Base-by-base conservation (phyloP, 2,329 filamentous ascomycete genomes). In the Claviceps citrina region DNA sequence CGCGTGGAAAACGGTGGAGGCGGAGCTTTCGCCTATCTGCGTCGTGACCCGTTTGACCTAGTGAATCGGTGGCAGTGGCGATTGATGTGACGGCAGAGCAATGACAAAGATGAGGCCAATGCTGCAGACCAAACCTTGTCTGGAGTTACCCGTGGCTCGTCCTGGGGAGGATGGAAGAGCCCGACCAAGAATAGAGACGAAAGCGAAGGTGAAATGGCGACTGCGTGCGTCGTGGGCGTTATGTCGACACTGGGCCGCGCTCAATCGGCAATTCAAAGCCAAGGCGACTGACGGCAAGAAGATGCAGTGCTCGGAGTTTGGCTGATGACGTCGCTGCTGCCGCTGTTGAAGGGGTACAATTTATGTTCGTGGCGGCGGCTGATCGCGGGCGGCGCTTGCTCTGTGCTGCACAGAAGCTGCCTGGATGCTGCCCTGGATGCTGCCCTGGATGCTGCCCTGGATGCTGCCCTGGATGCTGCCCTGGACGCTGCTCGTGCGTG, bases 91-190 rank as follows among this genome's bases (percentile, higher is more conserved):
- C n/a, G 18, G 18, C 19, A 30, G 16, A 36, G 26, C 33, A 9
- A 31, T 15, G 20, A 13, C 18, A 26, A 27, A 35, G 19, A 6
- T n/a, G 18, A 27, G 19, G 25, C 16, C 9, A 12, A 27, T 35
- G 9, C 31, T 15, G 19, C 18, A 18, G 22, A 13, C 28, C 13
- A 20, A 22, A 20, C 31, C 41, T 37, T 36, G 16, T 27, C 32
- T 31, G 9, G 40, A 22, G n/a, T n/a, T 26, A 13, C 27, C 20
- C 24, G 9, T 41, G 37, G 43, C 42, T 42, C 43, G 49, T 62
- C 44, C 52, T 71, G 73, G 46, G 68, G 70, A 60, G 70, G 70
- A 49, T 74, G 69, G 50, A 67, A 64, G 46, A 68, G 55, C n/a
- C 55, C 65, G 55, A 55, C 72, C 63, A 54, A 67, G 57, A 51